Percentiles rank a stretch among this genome's conserved stretches.
Evolutionary conservation across 306 rosid species (phyloP).

Genomic region (Biancaea sappan): DNA sequence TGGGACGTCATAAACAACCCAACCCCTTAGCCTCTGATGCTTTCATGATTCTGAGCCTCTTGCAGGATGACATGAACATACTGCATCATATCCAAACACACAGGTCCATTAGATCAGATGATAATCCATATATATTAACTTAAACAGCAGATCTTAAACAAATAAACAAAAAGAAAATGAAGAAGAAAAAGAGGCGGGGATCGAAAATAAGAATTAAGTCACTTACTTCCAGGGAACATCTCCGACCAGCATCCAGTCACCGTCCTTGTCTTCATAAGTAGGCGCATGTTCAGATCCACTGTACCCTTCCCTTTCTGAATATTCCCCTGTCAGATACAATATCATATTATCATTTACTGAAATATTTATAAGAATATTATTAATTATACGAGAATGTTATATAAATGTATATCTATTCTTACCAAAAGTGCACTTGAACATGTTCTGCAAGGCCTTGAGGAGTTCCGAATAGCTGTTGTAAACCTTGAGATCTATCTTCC

Average conservation of each 20-base stretch:
- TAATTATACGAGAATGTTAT: too few relatives aligned
- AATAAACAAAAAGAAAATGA: background rate
- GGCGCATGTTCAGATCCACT: constrained; percentile 70
- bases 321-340: constrained; percentile 54
- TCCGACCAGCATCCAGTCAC: constrained; percentile 97
- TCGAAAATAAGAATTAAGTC: too few relatives aligned
- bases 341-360: background rate
- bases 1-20: constrained; percentile 38
- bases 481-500: constrained; percentile 78
- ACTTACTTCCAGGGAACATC: constrained; percentile 95
- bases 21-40: constrained; percentile 74
- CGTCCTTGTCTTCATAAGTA: constrained; percentile 87
- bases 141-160: background rate
- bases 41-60: constrained; percentile 69
- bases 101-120: constrained; percentile 18
- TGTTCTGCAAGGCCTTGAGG: constrained; percentile 63
- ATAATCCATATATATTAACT: background rate
- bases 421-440: constrained; percentile 82
- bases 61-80: constrained; percentile 72
- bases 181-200: background rate
- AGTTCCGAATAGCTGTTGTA: constrained; percentile 69
- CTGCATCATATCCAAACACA: constrained; percentile 38
- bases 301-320: constrained; percentile 75
- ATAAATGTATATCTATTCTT: too few relatives aligned
- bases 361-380: too few relatives aligned